Conservation (phyloP, 306 rosid species). For the Boehmeria nivea region DNA sequence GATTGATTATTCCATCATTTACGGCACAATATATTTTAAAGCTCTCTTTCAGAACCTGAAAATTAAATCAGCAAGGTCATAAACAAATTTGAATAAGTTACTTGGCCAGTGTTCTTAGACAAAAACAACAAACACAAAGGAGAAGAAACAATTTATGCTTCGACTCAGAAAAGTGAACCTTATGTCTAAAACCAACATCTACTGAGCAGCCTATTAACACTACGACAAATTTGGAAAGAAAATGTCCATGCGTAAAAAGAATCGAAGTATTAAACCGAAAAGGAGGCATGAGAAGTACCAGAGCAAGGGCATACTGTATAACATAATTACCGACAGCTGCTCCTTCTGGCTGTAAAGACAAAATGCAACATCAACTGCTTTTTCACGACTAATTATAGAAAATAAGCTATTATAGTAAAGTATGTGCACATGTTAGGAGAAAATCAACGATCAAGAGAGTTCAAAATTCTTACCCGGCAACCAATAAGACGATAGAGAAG, state of each 20-base stretch:
- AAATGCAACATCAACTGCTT: constrained; percentile 19
- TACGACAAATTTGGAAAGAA: neutral
- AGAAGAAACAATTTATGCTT: no score
- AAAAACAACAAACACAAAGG: no score
- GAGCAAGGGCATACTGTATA: constrained; percentile 93
- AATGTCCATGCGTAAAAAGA: neutral
- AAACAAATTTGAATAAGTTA: no score
- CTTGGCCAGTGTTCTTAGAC: no score
- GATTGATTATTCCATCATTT: constrained; percentile 98
- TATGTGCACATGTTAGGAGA: neutral
- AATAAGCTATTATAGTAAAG: constrained; percentile 5
- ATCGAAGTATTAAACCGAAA: neutral
- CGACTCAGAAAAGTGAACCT: no score
- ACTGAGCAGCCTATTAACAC: no score
- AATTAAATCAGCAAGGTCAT: neutral
- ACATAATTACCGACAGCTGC: constrained; percentile 83
- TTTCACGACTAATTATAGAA: neutral
- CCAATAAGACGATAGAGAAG: constrained; percentile 86
- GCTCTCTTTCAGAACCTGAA: constrained; percentile 98
- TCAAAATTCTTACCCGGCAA: constrained; percentile 56
- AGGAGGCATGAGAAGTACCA: constrained; percentile 49
- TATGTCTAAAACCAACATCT: no score
- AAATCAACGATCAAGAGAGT: constrained; percentile 17
- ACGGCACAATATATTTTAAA: constrained; percentile 80
- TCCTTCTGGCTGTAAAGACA: constrained; percentile 86